Conservation (phyloP, 176 grass and related monocot genomes). For the Luzula sylvatica region DNA sequence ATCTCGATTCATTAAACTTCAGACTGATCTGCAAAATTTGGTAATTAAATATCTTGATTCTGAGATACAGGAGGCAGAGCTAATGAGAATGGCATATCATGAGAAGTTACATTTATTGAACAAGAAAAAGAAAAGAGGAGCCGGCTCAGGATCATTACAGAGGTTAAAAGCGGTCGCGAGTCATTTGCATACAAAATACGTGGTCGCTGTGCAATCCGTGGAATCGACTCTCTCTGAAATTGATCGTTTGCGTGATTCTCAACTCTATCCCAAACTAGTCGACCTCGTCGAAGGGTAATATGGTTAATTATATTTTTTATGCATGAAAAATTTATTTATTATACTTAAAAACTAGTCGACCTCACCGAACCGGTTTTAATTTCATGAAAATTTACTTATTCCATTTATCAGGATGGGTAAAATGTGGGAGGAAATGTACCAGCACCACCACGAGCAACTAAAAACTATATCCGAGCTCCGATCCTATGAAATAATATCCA, state of each 20-base stretch:
- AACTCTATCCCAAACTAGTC: slow-evolving; percentile 69
- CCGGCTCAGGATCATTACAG: slow-evolving; percentile 43
- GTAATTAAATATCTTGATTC: slow-evolving; percentile 4
- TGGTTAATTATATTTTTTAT: slow-evolving; percentile 1
- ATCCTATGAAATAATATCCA: slow-evolving; percentile 31
- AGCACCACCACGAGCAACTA: slow-evolving; percentile 41
- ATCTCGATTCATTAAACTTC: no score
- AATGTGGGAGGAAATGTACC: slow-evolving; percentile 62
- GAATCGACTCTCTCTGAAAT: slow-evolving; percentile 82
- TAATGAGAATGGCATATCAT: slow-evolving; percentile 75
- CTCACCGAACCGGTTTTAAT: no score
- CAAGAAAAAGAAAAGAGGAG: slow-evolving; percentile 59
- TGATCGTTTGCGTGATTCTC: slow-evolving; percentile 64
- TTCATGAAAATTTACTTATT: background rate
- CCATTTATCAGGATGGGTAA: slow-evolving; percentile 51
- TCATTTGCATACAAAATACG: slow-evolving; percentile 78
- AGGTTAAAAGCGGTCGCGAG: slow-evolving; percentile 52
- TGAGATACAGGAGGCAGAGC: slow-evolving; percentile 52
- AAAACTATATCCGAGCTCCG: slow-evolving; percentile 40
- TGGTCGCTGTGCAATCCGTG: slow-evolving; percentile 69
- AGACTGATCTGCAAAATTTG: background rate
- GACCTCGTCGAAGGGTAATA: slow-evolving; percentile 73
- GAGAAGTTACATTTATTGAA: slow-evolving; percentile 62
- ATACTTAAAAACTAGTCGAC: no score
- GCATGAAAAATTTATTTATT: background rate